Evolutionary conservation across 1,284 basidiomycete genomes (phyloP).

Genomic region (Phylloboletellus chloephorus): DNA sequence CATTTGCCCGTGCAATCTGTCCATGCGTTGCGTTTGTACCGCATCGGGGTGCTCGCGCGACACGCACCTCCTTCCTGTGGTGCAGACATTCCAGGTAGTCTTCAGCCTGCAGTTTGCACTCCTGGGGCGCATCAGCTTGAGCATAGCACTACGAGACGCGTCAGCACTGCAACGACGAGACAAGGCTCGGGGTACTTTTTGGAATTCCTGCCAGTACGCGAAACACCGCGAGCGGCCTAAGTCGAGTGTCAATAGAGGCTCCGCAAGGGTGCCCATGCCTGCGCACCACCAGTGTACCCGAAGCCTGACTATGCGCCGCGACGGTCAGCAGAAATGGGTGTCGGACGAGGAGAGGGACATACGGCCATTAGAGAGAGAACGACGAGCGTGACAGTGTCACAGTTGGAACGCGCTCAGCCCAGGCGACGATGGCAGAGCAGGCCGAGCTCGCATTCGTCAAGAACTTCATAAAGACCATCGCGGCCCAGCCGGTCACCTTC

Average conservation of each 20-base stretch:
- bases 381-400: slow-evolving; percentile 25
- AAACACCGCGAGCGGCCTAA: slow-evolving; percentile 87
- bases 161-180: slow-evolving; percentile 5
- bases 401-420: slow-evolving; percentile 17
- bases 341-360: slow-evolving; percentile 9
- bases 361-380: slow-evolving; percentile 24
- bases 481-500: slow-evolving; percentile 65
- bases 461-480: slow-evolving; percentile 64
- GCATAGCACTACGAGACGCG: slow-evolving; percentile 71
- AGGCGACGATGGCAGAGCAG: slow-evolving; percentile 52
- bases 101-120: slow-evolving; percentile 72
- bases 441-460: slow-evolving; percentile 70
- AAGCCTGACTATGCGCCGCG: slow-evolving; percentile 26
- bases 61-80: slow-evolving; percentile 79
- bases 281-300: slow-evolving; percentile 31
- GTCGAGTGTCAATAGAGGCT: slow-evolving; percentile 12
- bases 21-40: slow-evolving; percentile 6
- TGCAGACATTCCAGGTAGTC: slow-evolving; percentile 96
- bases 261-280: not conserved
- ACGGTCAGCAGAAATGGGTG: slow-evolving; percentile 15
- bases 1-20: slow-evolving; percentile 74
- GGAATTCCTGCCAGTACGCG: slow-evolving; percentile 89
- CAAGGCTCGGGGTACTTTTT: slow-evolving; percentile 48
- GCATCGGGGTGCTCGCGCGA: slow-evolving; percentile 11
- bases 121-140: slow-evolving; percentile 67